Percentiles rank a stretch among this genome's conserved stretches.
Conservation (phyloP, 257 asterid species). For the Cynanchum wilfordii region DNA sequence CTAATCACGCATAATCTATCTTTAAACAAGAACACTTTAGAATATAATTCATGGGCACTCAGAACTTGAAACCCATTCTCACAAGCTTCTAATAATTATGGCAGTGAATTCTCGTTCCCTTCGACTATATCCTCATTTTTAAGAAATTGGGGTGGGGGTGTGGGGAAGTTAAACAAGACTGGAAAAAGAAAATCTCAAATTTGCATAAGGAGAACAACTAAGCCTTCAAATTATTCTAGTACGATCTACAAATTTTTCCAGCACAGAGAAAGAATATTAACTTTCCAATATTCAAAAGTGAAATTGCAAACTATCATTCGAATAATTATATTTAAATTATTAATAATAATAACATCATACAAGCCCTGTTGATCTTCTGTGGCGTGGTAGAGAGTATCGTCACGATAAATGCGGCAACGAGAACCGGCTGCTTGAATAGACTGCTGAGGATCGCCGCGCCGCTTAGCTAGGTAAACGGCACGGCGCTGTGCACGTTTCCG, state of each 20-base stretch:
- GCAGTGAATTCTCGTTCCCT: too few species aligned
- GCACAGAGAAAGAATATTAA: neutral
- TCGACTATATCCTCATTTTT: too few species aligned
- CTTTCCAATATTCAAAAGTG: neutral
- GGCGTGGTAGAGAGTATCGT: constrained; percentile 84
- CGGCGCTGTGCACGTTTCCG: constrained; percentile 98
- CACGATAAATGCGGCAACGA: constrained; percentile 78
- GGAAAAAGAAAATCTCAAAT: neutral
- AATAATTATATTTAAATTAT: too few species aligned
- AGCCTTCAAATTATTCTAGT: neutral
- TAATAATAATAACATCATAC: constrained; percentile 35
- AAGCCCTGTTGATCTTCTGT: constrained; percentile 87
- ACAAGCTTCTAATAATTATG: too few species aligned
- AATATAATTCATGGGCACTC: too few species aligned
- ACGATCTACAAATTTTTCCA: neutral
- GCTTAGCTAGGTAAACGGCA: constrained; percentile 81
- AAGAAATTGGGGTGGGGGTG: too few species aligned
- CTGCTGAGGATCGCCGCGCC: constrained; percentile 97
- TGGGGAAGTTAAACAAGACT: neutral
- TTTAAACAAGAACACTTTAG: too few species aligned
- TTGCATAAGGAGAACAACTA: neutral
- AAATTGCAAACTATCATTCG: neutral
- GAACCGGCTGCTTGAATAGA: constrained; percentile 83
- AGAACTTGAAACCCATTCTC: too few species aligned
- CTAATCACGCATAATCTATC: too few species aligned